Evolutionary conservation across 305 asterid genomes (phyloP).

Genomic region (Plantago coronopus): DNA sequence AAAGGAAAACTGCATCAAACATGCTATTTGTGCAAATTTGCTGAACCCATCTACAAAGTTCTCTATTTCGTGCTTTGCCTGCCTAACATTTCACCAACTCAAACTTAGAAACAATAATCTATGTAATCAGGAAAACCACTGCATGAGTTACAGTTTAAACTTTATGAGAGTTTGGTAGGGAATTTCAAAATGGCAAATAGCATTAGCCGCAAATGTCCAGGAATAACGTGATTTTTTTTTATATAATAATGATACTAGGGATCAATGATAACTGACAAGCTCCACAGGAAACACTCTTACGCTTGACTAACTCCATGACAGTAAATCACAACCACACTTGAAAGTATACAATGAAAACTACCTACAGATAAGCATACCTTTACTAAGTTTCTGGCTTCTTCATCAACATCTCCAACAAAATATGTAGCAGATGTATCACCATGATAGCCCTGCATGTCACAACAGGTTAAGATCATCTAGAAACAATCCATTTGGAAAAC

Average conservation of each 20-base stretch:
- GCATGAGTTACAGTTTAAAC: no score
- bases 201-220: no score
- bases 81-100: no score
- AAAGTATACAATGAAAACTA: background rate
- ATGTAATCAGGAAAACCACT: no score
- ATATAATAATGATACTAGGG: background rate
- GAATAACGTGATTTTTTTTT: no score
- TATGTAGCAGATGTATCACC: conserved; percentile 95
- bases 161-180: no score
- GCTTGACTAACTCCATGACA: background rate
- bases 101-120: no score
- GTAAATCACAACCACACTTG: background rate
- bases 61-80: no score
- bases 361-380: conserved; percentile 53
- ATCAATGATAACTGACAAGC: background rate
- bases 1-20: no score
- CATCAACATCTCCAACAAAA: conserved; percentile 80
- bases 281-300: background rate
- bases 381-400: conserved; percentile 75
- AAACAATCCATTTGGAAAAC: conserved; percentile 15
- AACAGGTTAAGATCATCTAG: conserved; percentile 17
- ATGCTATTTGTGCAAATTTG: no score
- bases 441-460: conserved; percentile 75
- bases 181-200: no score
- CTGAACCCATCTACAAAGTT: no score